Evolutionary conservation across 1,139 yeast genomes (phyloP).

Genomic region (Yamadazyma sp.): DNA sequence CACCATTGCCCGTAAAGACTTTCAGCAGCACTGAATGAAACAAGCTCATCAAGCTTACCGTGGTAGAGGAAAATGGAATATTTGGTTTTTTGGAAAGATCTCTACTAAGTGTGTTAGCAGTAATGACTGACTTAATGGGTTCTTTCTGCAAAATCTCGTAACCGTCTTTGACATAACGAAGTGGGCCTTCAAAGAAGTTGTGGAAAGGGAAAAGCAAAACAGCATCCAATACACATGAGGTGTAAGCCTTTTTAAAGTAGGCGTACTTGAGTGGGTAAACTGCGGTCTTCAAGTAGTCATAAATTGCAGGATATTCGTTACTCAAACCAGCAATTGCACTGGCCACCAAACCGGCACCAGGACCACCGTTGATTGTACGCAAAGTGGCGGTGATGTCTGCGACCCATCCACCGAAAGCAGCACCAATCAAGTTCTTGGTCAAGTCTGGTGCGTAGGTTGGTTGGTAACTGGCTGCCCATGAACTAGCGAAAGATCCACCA

Average conservation of each 20-base stretch:
- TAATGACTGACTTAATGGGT: constrained; percentile 15
- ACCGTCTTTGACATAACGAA: constrained; percentile 19
- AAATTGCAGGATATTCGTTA: constrained; percentile 27
- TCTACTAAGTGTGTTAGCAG: constrained; percentile 23
- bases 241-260: constrained; percentile 15
- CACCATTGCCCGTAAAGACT: constrained; percentile 33
- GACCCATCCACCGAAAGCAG: constrained; percentile 37
- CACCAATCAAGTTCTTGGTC: constrained; percentile 23
- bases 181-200: constrained; percentile 17
- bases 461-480: constrained; percentile 35
- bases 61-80: constrained; percentile 37
- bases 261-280: constrained; percentile 15
- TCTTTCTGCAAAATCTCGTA: constrained; percentile 16
- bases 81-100: constrained; percentile 20
- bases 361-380: constrained; percentile 22
- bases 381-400: constrained; percentile 27
- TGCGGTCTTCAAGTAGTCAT: constrained; percentile 9
- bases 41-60: constrained; percentile 28
- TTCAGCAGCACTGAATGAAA: constrained; percentile 25
- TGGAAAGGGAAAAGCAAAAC: constrained; percentile 14
- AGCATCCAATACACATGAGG: constrained; percentile 16
- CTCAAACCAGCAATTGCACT: constrained; percentile 29
- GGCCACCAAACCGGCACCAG: constrained; percentile 30
- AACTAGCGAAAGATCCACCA: constrained; percentile 35
- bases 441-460: constrained; percentile 34